Conservation (phyloP, 768 basidiomycete genomes). For the Hortiboletus flavorubellus region DNA sequence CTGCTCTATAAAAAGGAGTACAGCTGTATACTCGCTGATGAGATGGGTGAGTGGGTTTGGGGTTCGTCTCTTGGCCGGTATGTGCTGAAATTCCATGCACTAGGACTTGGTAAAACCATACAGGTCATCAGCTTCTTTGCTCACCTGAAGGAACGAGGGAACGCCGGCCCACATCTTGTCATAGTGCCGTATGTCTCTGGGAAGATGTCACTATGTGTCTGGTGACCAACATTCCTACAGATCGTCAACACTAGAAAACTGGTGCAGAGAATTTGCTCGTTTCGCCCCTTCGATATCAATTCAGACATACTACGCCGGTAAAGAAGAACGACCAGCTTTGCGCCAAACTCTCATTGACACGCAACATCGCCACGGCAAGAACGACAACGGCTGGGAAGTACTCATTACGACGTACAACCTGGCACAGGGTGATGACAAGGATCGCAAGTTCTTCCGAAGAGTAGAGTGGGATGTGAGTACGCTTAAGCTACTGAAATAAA, state of each 20-base stretch:
- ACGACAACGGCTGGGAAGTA: constrained; percentile 78
- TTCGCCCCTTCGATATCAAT: constrained; percentile 86
- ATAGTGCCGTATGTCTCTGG: constrained; percentile 80
- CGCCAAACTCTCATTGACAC: constrained; percentile 70
- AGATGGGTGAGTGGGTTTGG: constrained; percentile 76
- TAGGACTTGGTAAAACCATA: constrained; percentile 97
- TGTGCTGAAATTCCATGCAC: neutral
- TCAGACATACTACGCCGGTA: constrained; percentile 91
- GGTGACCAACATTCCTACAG: constrained; percentile 37
- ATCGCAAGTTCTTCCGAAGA: constrained; percentile 89
- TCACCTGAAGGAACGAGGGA: constrained; percentile 75
- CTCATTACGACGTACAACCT: constrained; percentile 95
- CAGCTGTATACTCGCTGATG: constrained; percentile 96
- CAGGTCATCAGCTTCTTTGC: constrained; percentile 98
- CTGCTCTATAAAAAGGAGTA: constrained; percentile 74
- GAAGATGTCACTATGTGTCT: neutral
- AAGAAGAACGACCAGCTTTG: constrained; percentile 75
- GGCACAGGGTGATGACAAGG: constrained; percentile 81
- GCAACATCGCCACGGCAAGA: constrained; percentile 44
- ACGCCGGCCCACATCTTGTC: constrained; percentile 84
- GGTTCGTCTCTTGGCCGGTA: neutral
- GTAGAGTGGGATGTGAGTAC: constrained; percentile 86
- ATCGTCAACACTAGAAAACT: constrained; percentile 96
- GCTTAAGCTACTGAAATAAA: neutral
- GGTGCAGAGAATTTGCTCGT: constrained; percentile 93